These are phyloP conservation scores for Hexamita inflata DNA, from an alignment of 208 protist genomes.

Conservation along the genomic window DNA sequence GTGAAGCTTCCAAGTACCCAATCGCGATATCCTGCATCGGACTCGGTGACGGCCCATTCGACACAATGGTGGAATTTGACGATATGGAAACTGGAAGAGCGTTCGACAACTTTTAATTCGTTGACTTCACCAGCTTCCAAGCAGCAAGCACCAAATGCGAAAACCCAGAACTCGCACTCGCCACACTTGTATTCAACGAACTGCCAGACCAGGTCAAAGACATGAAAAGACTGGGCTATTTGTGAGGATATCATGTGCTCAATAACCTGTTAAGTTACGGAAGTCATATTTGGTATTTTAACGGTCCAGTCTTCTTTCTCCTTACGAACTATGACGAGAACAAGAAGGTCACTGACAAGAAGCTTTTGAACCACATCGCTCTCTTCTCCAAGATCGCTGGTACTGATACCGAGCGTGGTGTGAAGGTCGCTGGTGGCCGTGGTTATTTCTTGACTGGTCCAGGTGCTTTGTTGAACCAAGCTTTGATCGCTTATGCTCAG, in stretches of 20 bases:
- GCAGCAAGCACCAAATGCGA: neutral
- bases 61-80: neutral
- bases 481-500: constrained; percentile 86
- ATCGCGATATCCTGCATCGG: neutral
- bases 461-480: constrained; percentile 84
- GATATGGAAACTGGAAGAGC: neutral
- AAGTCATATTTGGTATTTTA: too few species aligned
- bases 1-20: neutral
- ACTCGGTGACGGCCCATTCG: neutral
- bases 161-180: neutral
- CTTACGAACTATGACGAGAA: neutral
- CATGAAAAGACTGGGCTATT: neutral
- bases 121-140: neutral
- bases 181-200: neutral
- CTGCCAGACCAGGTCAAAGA: neutral
- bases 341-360: neutral
- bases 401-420: constrained; percentile 18
- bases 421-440: constrained; percentile 70
- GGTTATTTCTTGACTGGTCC: constrained; percentile 87
- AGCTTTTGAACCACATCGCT: constrained; percentile 21
- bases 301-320: too few species aligned
- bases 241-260: too few species aligned
- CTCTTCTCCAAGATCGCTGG: constrained; percentile 1
- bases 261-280: too few species aligned
- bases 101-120: neutral